Evolutionary conservation across 768 basidiomycete species (phyloP), one percentile per base, ranked within the genome.

Genomic region (Psilocybe cubensis): DNA sequence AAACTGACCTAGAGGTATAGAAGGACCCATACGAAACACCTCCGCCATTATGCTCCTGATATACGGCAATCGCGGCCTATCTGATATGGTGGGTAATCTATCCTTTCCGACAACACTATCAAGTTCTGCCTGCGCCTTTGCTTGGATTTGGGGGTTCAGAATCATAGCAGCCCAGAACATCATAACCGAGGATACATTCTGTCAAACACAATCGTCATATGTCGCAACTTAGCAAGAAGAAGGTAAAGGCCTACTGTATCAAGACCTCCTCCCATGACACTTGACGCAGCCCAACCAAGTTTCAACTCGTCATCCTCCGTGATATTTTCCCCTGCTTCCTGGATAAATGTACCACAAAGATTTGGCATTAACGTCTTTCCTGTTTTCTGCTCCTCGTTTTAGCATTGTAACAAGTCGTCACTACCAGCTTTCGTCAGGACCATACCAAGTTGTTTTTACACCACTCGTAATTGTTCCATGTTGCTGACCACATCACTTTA

Each of bases 331-430:
- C 65, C 10, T 53, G 51, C 25, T 57, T 63, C 50, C 74, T 55
- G 10, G 59, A 57, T n/a, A 66, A 62, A 54, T 71, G 69, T 40
- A 71, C 56, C 61, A 74, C 74, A 1, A 76, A 64, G 45, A 70
- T 67, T 18, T 67, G 78, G 79, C 3, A 69, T 61, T 1, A 71
- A 69, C 0, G 78, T 76, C 5, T 66, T 70, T 1, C 79, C 78
- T 17, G 64, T 64, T 12, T 67, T 70, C 79, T 80, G 28, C 25
- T 10, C 14, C 25, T 46, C 17, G 14, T 33, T 33, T 33, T 14
- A 17, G 12, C 14, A 10, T n/a, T 8, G 35, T 38, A 2, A 23
- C 20, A 0, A 24, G 35, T 3, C 24, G n/a, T 21, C 28, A 18
- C 11, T 14, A 17, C 14, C 14, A 3, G 3, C 25, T 8, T 25